Evolutionary conservation across 495 filamentous ascomycete genomes (phyloP), one percentile per base, ranked within the genome.

Genomic region (Mytilinidion resinicola): DNA sequence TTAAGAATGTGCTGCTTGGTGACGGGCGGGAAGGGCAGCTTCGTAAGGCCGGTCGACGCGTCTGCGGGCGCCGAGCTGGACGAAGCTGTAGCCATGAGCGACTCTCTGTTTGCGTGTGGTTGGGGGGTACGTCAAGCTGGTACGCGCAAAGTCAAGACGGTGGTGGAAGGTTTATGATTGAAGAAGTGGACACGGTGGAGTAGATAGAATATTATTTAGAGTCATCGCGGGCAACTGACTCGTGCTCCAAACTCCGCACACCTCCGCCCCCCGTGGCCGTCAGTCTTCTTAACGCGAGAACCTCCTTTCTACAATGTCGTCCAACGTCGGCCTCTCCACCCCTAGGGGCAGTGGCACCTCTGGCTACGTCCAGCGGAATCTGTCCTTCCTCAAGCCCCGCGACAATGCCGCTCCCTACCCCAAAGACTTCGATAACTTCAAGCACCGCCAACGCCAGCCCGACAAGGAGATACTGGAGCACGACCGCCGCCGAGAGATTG

Each of bases 261-360:
- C 52, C 39, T 44, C 52, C 36, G 21, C 35, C 52, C 10, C 51
- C n/a, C 20, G 10, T 8, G 14, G 3, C 46, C 3, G 12, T 4
- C 46, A 12, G 17, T 17, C 39, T 42, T 3, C 39, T 14, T 9
- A 42, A 12, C 17, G 17, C 39, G 9, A 25, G 14, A 20, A 21
- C 17, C 20, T 25, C 20, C 15, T 9, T 19, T 25, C 25, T 48
- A 59, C 15, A 44, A 98, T 97, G 93, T 92, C 92, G 56, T 91
- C 90, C 59, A 99, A 99, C 78, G 95, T 99, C 74, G 95, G 95
- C 60, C 90, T 99, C 68, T 80, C 87, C 52, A 99, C 95, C 19
- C 95, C 95, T 6, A 88, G 95, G 60, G 95, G 95, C 56, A 90
- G 85, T 65, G 93, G 93, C 55, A 99, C 95, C 59, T 96, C 90